Evolutionary conservation across 495 filamentous ascomycete genomes (phyloP).

Genomic region (Achaetomiella virescens): DNA sequence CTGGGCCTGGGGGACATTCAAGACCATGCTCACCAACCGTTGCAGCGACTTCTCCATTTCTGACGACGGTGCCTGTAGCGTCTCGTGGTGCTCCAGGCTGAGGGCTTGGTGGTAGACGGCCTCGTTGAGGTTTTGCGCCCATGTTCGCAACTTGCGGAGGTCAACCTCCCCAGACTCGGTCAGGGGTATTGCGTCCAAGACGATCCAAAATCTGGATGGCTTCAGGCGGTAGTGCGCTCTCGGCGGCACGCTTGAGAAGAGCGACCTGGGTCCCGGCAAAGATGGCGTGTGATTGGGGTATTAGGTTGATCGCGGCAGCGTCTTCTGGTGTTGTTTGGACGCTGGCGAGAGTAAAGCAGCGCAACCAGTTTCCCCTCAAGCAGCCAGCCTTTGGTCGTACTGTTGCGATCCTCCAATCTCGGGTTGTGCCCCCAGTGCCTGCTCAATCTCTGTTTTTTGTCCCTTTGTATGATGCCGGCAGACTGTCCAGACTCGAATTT

Average conservation of each 20-base stretch:
- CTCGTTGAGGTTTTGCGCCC: constrained; percentile 45
- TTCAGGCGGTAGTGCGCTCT: constrained; percentile 22
- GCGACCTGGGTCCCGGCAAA: constrained; percentile 34
- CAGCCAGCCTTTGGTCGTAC: constrained; percentile 42
- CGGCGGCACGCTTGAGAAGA: constrained; percentile 27
- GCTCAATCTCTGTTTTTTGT: constrained; percentile 26
- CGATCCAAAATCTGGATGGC: constrained; percentile 40
- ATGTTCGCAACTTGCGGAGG: constrained; percentile 40
- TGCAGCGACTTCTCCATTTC: constrained; percentile 37
- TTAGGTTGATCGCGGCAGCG: constrained; percentile 30
- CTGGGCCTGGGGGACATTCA: constrained; percentile 29
- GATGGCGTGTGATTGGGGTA: constrained; percentile 31
- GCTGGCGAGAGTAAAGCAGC: constrained; percentile 33
- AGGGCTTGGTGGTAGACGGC: constrained; percentile 37
- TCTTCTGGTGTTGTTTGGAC: constrained; percentile 14
- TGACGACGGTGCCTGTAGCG: constrained; percentile 28
- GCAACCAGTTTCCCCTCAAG: constrained; percentile 42
- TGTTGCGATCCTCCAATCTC: constrained; percentile 34
- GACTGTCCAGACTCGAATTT: constrained; percentile 20
- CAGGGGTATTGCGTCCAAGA: constrained; percentile 40
- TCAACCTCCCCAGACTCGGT: constrained; percentile 34
- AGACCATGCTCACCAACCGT: constrained; percentile 33
- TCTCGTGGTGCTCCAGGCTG: constrained; percentile 34
- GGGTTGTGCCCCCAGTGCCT: constrained; percentile 19
- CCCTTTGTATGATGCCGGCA: constrained; percentile 6